A percentile compares a stretch with the other conserved stretches of the same genome.
Evolutionary conservation across 768 basidiomycete genomes (phyloP).

Genomic region (Chlorophyllum brunneum): DNA sequence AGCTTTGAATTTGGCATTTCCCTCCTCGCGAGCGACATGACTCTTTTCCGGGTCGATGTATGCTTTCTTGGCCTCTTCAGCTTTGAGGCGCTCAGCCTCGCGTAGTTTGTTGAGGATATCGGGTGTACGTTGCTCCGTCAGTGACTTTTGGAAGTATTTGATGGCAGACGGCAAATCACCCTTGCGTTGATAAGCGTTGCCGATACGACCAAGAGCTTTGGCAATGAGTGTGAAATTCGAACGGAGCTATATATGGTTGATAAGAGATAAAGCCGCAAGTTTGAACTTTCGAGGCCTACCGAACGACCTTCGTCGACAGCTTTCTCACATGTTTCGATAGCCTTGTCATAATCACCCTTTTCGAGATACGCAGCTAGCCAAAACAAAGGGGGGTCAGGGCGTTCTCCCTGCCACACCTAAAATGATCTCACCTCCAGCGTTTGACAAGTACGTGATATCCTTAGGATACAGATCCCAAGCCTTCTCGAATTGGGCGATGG

Average conservation of each 20-base stretch:
- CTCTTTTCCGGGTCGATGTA: constrained; percentile 88
- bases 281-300: constrained; percentile 31
- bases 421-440: constrained; percentile 63
- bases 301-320: constrained; percentile 94
- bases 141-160: constrained; percentile 90
- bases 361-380: constrained; percentile 85
- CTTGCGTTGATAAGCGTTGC: constrained; percentile 80
- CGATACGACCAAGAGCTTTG: constrained; percentile 89
- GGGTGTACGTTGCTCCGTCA: constrained; percentile 95
- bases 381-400: background rate
- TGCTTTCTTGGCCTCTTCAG: constrained; percentile 72
- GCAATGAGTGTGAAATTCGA: constrained; percentile 95
- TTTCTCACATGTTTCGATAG: constrained; percentile 89
- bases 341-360: constrained; percentile 86
- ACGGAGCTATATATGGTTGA: constrained; percentile 49
- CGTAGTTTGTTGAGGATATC: constrained; percentile 89
- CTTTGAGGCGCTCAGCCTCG: constrained; percentile 72
- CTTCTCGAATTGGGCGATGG: constrained; percentile 69
- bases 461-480: constrained; percentile 95
- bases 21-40: constrained; percentile 83
- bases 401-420: background rate
- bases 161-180: constrained; percentile 73
- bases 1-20: constrained; percentile 86
- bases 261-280: background rate
- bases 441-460: constrained; percentile 91